phyloP scores from a whole-genome alignment of 202 grass and related monocot genomes.

The Zizania palustris region DNA sequence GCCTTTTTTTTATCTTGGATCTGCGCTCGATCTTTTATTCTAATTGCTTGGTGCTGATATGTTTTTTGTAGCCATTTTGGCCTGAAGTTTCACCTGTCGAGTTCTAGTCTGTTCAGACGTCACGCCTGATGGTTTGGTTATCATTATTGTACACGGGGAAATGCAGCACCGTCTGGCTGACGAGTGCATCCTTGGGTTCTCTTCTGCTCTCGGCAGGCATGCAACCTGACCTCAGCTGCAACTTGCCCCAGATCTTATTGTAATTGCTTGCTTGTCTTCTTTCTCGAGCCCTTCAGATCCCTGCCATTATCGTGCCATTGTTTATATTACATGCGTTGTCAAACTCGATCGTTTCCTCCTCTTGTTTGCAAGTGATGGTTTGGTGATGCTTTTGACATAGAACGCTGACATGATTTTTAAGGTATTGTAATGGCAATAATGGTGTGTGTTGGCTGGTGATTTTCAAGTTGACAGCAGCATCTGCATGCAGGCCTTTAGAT shows the following conservation, averaged over 20 bases:
- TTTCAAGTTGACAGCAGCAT: conserved; percentile 27
- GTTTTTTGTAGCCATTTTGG: neutral
- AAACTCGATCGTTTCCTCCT: conserved; percentile 12
- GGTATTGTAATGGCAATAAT: conserved; percentile 29
- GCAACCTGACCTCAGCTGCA: conserved; percentile 27
- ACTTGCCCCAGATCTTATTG: neutral
- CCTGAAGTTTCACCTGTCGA: conserved; percentile 3
- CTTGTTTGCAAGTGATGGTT: neutral
- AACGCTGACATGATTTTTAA: neutral
- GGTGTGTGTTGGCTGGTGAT: neutral
- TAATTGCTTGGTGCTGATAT: neutral
- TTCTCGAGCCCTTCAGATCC: neutral
- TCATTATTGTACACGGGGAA: neutral
- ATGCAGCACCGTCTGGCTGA: neutral
- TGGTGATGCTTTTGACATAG: neutral
- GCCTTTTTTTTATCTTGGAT: neutral
- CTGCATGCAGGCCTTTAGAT: neutral
- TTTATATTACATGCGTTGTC: conserved; percentile 12
- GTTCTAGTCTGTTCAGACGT: neutral
- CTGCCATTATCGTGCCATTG: conserved; percentile 28
- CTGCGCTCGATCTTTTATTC: neutral
- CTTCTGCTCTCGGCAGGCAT: conserved; percentile 18
- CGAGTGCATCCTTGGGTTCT: neutral
- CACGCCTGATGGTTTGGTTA: neutral
- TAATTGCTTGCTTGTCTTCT: neutral